Conservation (phyloP, 139 green algal species). For the Gonium pectorale region DNA sequence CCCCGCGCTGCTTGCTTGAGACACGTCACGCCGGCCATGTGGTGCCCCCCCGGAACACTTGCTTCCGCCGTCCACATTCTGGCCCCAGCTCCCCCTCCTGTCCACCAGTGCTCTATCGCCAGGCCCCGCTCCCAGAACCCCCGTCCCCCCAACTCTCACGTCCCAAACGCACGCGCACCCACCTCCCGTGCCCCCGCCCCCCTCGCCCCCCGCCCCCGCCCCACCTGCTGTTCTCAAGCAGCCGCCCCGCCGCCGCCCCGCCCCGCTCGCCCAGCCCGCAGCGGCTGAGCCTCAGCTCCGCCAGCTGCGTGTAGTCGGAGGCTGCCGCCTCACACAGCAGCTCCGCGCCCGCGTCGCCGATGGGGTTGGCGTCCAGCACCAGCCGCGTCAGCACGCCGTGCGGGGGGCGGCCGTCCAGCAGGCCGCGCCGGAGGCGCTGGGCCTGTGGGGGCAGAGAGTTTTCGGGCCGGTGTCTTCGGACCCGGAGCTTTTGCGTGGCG, state of each 20-base stretch:
- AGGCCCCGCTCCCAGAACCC: too few relatives aligned
- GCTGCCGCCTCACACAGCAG: constrained; percentile 48
- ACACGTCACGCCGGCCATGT: too few relatives aligned
- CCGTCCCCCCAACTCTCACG: too few relatives aligned
- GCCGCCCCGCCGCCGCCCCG: neutral
- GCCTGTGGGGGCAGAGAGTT: too few relatives aligned
- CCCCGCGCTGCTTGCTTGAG: too few relatives aligned
- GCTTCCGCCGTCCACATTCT: neutral
- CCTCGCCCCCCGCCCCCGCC: neutral
- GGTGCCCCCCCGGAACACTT: too few relatives aligned
- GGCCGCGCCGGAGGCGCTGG: constrained; percentile 1
- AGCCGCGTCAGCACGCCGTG: constrained; percentile 46
- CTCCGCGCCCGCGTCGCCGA: constrained; percentile 56
- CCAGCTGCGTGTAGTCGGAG: constrained; percentile 20
- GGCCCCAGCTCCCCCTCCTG: too few relatives aligned
- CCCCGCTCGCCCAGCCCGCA: constrained; percentile 30
- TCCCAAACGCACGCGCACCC: neutral
- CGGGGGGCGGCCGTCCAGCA: constrained; percentile 7
- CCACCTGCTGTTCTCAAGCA: constrained; percentile 40
- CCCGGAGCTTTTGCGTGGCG: too few relatives aligned
- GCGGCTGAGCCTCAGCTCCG: constrained; percentile 17
- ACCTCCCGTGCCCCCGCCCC: neutral
- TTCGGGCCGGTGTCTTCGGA: too few relatives aligned
- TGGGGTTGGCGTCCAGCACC: constrained; percentile 44
- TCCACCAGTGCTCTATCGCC: too few relatives aligned